A percentile compares a stretch with the other conserved stretches of the same genome.
phyloP scores from a whole-genome alignment of 306 rosid genomes.

The Cucumis cinereus region DNA sequence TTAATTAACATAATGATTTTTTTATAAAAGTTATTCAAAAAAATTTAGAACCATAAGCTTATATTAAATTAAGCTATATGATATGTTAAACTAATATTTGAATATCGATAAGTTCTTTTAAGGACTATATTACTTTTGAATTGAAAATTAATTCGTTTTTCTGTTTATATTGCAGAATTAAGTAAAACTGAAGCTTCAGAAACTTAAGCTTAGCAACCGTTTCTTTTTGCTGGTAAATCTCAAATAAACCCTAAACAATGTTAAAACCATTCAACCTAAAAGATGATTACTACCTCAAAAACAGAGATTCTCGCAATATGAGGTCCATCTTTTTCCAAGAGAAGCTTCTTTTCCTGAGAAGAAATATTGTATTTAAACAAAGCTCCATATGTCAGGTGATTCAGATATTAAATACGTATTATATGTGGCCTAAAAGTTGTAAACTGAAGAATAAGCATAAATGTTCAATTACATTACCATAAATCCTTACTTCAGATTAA shows the following conservation, averaged over 20 bases:
- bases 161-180: background rate
- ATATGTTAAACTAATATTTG: background rate
- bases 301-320: conserved; percentile 75
- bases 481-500: background rate
- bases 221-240: background rate
- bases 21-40: background rate
- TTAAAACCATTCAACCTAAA: background rate
- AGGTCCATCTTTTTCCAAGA: conserved; percentile 71
- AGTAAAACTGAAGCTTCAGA: background rate
- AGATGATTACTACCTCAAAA: conserved; percentile 48
- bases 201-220: background rate
- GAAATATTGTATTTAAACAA: background rate
- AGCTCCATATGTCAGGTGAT: background rate
- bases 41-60: background rate
- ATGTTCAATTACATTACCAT: background rate
- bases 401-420: background rate
- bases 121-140: background rate
- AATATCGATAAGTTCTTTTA: background rate
- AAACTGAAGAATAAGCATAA: background rate
- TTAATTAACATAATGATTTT: background rate
- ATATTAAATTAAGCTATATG: background rate
- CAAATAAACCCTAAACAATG: background rate
- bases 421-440: background rate
- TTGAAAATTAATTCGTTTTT: background rate
- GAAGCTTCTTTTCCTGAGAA: conserved; percentile 76